Base-by-base conservation (phyloP, 1,139 yeast genomes). In the Suhomyces atakaporum region DNA sequence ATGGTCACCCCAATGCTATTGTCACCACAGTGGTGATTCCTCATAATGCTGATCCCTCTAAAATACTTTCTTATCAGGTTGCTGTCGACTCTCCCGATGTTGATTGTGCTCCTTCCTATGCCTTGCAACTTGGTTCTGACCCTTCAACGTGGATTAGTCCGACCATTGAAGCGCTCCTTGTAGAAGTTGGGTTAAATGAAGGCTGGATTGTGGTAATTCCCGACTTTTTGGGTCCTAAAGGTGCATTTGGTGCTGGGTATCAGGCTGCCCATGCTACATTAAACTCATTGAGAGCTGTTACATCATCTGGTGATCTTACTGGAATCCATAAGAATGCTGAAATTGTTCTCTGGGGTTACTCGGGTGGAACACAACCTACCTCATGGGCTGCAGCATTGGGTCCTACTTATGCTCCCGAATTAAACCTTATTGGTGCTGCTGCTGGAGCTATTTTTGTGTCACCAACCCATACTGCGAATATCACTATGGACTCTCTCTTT, bases 21-120 rank as follows among this genome's bases (percentile, higher is more conserved):
- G 60, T 58, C 10, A 46, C 66, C 7, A 62, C 70, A 0, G 40
- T 65, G 2, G 45, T 61, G 7, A 56, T 51, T 39, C 68, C 71
- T 2, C 49, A 45, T 31, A 53, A 60, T 36, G 60, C 62, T 5
- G 58, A 64, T 39, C 46, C 56, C 10, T 42, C 45, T 1, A 56
- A 54, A 36, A 31, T 66, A n/a, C 44, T 66, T 5, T 54, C 66
- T 10, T 63, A 61, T 42, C 68, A 63, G 36, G 43, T 55, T 10
- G 64, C 66, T 29, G 54, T 62, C 42, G 69, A 66, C 45, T 45
- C 67, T 9, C 46, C 66, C 3, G 36, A 38, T 24, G 18, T 39
- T 2, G 39, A 59, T 36, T 66, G 71, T 50, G 49, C 66, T 4
- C 62, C 67, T 2, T 63, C 69, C 0, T 63, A 59, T 42, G 51